Evolutionary conservation across 768 basidiomycete species (phyloP), one percentile per base, ranked within the genome.

Genomic region (Kwoniella bestiolae): DNA sequence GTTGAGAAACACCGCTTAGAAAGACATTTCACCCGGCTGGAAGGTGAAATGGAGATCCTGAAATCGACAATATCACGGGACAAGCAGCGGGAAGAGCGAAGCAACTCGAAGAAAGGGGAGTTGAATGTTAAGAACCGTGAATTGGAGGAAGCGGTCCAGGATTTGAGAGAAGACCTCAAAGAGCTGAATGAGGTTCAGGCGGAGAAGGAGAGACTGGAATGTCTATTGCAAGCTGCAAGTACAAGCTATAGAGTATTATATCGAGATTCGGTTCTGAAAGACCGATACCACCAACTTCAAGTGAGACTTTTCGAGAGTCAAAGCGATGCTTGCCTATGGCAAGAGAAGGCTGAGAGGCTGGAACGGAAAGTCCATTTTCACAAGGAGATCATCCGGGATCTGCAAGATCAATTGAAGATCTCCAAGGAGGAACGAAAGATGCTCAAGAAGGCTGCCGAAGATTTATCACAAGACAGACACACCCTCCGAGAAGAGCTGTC

Each of bases 151-250:
- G 65, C 57, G 31, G 14, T 45, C 26, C 11, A 38, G 12, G 28
- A 11, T 31, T 38, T 65, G 52, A 25, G 51, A 29, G 64, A 59
- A 46, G 38, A 49, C 25, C 23, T 32, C 31, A 35, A 49, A 34
- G 41, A 47, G 16, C 14, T 50, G 31, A 34, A 29, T 12, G 29
- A 56, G 52, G 18, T 29, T 25, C 34, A 52, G 35, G 45, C 60
- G 38, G 56, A 63, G 32, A 66, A 57, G 28, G 69, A 56, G 21
- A 35, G 59, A 21, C 26, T 70, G 44, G 28, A 59, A 32, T 52
- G 35, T 6, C 25, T 59, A 53, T 55, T 74, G 28, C 26, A 34
- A 23, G 60, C 35, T 38, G 21, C 59, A 7, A 58, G 63, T 35
- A n/a, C 32, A 38, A 51, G 55, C 5, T 66, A 58, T 60, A 45